These are phyloP conservation scores for Saccharata proteae DNA, from an alignment of 2,329 filamentous ascomycete species.

Conservation along the genomic window DNA sequence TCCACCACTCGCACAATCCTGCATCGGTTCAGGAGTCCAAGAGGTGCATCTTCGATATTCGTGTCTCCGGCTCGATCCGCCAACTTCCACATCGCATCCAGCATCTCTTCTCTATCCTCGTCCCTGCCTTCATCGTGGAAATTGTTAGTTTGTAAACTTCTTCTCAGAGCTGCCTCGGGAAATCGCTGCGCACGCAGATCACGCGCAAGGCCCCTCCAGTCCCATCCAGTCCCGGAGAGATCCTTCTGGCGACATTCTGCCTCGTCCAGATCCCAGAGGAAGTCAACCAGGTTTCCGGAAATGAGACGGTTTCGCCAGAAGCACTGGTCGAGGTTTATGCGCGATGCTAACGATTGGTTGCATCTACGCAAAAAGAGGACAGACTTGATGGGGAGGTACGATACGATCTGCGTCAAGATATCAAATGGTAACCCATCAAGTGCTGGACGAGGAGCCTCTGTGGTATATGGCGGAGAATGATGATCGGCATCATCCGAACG, in stretches of 20 bases:
- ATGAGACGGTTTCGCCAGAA: constrained; percentile 5
- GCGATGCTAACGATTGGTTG: constrained; percentile 1
- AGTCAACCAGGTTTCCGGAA: constrained; percentile 1
- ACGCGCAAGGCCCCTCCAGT: constrained; percentile 1
- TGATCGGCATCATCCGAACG: not conserved
- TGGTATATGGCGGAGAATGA: not conserved
- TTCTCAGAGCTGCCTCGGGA: constrained; percentile 3
- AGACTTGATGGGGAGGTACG: not conserved
- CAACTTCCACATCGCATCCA: too few species aligned
- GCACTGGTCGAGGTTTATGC: constrained; percentile 1
- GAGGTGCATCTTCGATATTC: not conserved
- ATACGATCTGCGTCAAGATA: not conserved
- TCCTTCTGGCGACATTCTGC: not conserved
- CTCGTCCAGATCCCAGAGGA: constrained; percentile 5
- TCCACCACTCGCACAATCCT: constrained; percentile 2
- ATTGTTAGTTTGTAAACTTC: too few species aligned
- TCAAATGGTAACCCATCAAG: constrained; percentile 5
- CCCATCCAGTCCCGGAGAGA: not conserved
- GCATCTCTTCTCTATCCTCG: too few species aligned
- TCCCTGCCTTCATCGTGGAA: too few species aligned
- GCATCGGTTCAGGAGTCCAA: constrained; percentile 3
- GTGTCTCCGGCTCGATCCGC: too few species aligned
- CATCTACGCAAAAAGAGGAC: constrained; percentile 1
- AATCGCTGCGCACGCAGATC: constrained; percentile 1
- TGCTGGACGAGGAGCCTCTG: not conserved